Evolutionary conservation across 805 yeast genomes (phyloP), one percentile per base, ranked within the genome.

Genomic region (Saccharomycopsis sp.): DNA sequence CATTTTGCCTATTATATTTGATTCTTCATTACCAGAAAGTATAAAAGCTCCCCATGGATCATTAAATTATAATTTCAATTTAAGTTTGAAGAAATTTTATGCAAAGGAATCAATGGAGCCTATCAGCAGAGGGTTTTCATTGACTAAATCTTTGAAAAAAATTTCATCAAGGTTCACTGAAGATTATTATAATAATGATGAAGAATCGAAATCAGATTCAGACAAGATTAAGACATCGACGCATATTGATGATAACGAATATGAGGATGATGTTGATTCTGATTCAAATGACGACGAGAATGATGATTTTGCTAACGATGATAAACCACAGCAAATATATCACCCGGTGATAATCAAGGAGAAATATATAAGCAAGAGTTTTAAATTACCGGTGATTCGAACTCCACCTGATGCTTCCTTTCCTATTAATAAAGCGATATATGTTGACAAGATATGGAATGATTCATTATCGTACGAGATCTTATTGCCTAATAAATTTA

Each of bases 361-460:
- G 14, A 34, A 48, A 22, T 17, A 38, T 13, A 42, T 44, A 9
- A 47, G 41, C 20, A 47, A 42, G 20, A 27, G 31, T 9, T 48
- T 46, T 23, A 45, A 41, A 9, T 35, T 54, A 16, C 56, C 56
- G 9, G 45, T 49, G 9, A 40, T 70, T 1, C 61, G 74, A 49
- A 64, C 66, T 0, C 73, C 73, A 2, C 74, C 74, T 4, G 53
- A 56, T 6, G 50, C 53, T 4, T 66, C 68, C 1, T 37, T 45
- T 17, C 65, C 71, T 1, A 63, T 64, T 4, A 81, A 83, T 56
- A 85, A 82, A 56, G 87, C 94, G 0, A 74, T 85, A 14, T 83
- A 79, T 58, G 86, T 85, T 28, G 82, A 81, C 57, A 70, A 85
- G 50, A 70, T 78, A 1, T 85, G 93, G 93, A 77, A 78, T 53